Percentiles rank a stretch among this genome's conserved stretches.
These are phyloP conservation scores for Gaeumannomyces tritici DNA, from an alignment of 2,329 filamentous ascomycete genomes.

Conservation along the genomic window DNA sequence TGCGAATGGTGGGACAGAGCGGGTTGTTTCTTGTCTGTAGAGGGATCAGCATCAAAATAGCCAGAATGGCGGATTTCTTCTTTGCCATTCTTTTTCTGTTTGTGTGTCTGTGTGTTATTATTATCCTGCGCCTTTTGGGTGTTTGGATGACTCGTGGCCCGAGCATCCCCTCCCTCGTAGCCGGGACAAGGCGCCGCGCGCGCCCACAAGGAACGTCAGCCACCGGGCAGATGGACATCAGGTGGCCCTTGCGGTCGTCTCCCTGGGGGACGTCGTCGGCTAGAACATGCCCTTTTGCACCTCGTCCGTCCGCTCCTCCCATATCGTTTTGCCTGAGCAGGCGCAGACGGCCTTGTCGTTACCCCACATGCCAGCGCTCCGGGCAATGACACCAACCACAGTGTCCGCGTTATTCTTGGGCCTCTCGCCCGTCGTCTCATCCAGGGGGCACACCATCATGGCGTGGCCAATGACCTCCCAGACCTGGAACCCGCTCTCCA, in stretches of 20 bases:
- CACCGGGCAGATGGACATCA: background rate
- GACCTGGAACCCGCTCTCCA: slow-evolving; percentile 74
- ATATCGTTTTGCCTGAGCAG: slow-evolving; percentile 94
- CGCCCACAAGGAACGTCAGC: background rate
- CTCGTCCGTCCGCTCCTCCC: slow-evolving; percentile 92
- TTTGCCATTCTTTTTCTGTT: background rate
- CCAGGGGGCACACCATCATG: slow-evolving; percentile 68
- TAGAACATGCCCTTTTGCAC: slow-evolving; percentile 82
- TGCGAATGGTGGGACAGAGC: background rate
- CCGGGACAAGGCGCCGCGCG: too few species aligned
- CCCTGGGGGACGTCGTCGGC: background rate
- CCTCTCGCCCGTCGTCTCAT: slow-evolving; percentile 44
- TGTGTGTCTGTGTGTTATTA: background rate
- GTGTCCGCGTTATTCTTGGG: slow-evolving; percentile 73
- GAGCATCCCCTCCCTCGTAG: background rate
- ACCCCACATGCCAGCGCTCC: slow-evolving; percentile 97
- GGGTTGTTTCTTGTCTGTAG: background rate
- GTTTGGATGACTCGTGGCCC: background rate
- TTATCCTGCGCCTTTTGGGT: background rate
- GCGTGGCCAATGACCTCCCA: slow-evolving; percentile 96
- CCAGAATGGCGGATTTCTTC: background rate
- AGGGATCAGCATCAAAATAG: background rate
- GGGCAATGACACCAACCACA: slow-evolving; percentile 83
- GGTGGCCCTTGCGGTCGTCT: too few species aligned
- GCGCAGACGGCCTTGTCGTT: slow-evolving; percentile 98